Evolutionary conservation across 352 stramenopile genomes (phyloP).

Genomic region (Hyphochytrium catenoides): DNA sequence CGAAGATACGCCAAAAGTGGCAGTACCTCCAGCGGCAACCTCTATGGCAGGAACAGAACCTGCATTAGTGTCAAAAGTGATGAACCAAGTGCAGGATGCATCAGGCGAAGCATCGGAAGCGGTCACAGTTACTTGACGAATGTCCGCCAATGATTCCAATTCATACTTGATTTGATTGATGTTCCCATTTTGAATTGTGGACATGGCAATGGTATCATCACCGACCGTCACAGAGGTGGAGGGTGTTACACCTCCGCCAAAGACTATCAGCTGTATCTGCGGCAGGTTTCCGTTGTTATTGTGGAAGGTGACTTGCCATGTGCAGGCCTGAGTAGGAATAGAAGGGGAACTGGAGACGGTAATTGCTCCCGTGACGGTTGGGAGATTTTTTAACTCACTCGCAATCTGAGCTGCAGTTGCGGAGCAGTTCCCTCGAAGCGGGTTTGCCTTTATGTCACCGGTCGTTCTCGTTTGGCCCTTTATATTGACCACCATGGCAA

Average conservation of each 20-base stretch:
- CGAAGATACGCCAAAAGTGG: too few species aligned
- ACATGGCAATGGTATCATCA: slow-evolving; percentile 28
- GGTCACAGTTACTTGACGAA: slow-evolving; percentile 67
- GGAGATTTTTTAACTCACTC: slow-evolving; percentile 19
- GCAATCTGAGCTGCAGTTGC: slow-evolving; percentile 25
- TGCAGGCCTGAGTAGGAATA: slow-evolving; percentile 38
- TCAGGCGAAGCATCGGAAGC: too few species aligned
- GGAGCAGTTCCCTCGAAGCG: slow-evolving; percentile 39
- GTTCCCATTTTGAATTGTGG: slow-evolving; percentile 34
- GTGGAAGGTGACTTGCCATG: slow-evolving; percentile 78
- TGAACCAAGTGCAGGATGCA: slow-evolving; percentile 70
- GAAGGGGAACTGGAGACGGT: slow-evolving; percentile 19
- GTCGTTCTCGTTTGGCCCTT: slow-evolving; percentile 29
- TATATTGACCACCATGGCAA: slow-evolving; percentile 62
- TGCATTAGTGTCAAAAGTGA: slow-evolving; percentile 84
- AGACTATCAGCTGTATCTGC: slow-evolving; percentile 22
- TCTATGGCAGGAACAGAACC: slow-evolving; percentile 34
- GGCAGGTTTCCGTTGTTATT: slow-evolving; percentile 63
- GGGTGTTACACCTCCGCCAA: slow-evolving; percentile 16
- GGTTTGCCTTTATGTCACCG: slow-evolving; percentile 50
- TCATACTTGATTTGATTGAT: slow-evolving; percentile 83
- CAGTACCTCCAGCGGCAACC: slow-evolving; percentile 15
- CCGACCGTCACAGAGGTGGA: slow-evolving; percentile 11
- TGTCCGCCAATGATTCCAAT: slow-evolving; percentile 65
- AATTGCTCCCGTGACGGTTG: slow-evolving; percentile 18